Evolutionary conservation across 108 stramenopile genomes (phyloP), one percentile per base, ranked within the genome.

Genomic region (Pseudonitzschia multistriata): DNA sequence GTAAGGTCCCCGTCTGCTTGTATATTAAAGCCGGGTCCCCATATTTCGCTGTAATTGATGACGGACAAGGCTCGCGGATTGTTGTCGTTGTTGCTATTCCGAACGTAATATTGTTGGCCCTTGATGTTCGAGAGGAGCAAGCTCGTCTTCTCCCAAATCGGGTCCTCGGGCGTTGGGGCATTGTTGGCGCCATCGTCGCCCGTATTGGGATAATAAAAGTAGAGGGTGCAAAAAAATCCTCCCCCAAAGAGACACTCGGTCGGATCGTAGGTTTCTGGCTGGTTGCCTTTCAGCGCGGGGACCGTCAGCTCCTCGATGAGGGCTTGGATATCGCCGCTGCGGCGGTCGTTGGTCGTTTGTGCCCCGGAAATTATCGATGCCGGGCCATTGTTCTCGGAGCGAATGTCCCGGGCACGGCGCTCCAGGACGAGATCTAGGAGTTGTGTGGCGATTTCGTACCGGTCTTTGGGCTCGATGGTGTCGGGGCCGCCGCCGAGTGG

Each of bases 1-100:
- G 50, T 52, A 28, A 71, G 31, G 3, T 14, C 39, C 19, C 42
- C 70, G 24, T 71, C 39, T 2, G 70, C 70, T 19, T 13, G 7
- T 31, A 71, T 62, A n/a, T 28, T n/a, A 30, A 61, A 17, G 4
- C 2, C n/a, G 0, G 28, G 25, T 17, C 70, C 70, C 57, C 25
- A 71, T n/a, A 71, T 49, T 49, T 71, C 59, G 39, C 56, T 59
- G 31, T 71, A 71, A 39, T 71, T 71, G 0, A 71, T 49, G 30
- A 61, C 70, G 55, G 60, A 42, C n/a, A n/a, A n/a, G n/a, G n/a
- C n/a, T n/a, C n/a, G n/a, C n/a, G n/a, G n/a, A n/a, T n/a, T n/a
- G n/a, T n/a, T n/a, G n/a, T n/a, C n/a, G n/a, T 34, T 47, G 47
- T 62, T 48, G 29, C 27, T 31, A 22, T 42, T 57, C 10, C 27